Percentiles rank a stretch among this genome's conserved stretches.
Conservation (phyloP, 1,284 basidiomycete species). For the Inonotus hispidus region DNA sequence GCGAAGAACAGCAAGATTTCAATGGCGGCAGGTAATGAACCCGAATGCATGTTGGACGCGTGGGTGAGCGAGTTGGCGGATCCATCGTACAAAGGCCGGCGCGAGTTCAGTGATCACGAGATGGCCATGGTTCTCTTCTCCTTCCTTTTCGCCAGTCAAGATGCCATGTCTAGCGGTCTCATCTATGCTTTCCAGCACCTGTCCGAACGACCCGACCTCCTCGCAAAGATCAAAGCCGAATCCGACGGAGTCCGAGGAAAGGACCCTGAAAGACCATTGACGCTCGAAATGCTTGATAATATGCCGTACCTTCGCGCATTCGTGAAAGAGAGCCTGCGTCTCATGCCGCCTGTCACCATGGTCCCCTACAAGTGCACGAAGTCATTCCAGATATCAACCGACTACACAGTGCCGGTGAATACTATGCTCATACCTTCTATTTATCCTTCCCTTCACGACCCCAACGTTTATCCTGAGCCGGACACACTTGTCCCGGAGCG, state of each 20-base stretch:
- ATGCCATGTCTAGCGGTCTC: conserved; percentile 94
- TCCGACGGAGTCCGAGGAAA: conserved; percentile 81
- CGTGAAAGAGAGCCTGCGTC: conserved; percentile 87
- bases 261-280: conserved; percentile 77
- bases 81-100: conserved; percentile 69
- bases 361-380: conserved; percentile 91
- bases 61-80: conserved; percentile 81
- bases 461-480: conserved; percentile 83
- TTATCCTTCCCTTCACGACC: conserved; percentile 92
- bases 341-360: conserved; percentile 92
- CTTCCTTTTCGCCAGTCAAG: conserved; percentile 97
- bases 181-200: conserved; percentile 97
- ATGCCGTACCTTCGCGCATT: conserved; percentile 93
- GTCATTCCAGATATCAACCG: conserved; percentile 84
- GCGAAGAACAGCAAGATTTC: conserved; percentile 78
- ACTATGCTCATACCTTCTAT: conserved; percentile 98
- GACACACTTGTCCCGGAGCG: conserved; percentile 84
- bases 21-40: conserved; percentile 79
- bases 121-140: conserved; percentile 96
- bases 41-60: conserved; percentile 88
- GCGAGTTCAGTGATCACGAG: conserved; percentile 90
- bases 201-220: conserved; percentile 85
- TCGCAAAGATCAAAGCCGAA: conserved; percentile 89
- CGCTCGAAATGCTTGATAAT: conserved; percentile 85
- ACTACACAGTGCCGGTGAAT: conserved; percentile 88